Conservation (phyloP, 1,284 basidiomycete species). For the Filobasidium uniguttulatum region DNA sequence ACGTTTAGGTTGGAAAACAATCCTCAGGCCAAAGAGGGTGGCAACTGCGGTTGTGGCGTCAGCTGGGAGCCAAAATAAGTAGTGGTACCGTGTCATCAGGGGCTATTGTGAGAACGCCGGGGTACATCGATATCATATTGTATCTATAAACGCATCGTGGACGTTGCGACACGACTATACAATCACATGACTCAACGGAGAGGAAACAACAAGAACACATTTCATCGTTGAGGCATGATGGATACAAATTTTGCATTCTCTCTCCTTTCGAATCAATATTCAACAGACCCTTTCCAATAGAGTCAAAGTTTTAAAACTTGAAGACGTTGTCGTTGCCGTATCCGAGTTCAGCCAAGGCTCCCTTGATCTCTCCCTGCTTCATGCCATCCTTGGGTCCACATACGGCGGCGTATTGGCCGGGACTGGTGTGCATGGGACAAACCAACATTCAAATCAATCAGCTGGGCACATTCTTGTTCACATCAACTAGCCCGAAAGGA, state of each 20-base stretch:
- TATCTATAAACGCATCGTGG: too few species aligned
- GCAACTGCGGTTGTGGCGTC: constrained; percentile 45
- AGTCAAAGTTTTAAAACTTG: constrained; percentile 12
- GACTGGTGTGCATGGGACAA: constrained; percentile 33
- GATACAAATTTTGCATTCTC: too few species aligned
- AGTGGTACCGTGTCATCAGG: too few species aligned
- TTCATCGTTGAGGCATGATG: too few species aligned
- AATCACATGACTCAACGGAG: too few species aligned
- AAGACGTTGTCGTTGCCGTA: constrained; percentile 66
- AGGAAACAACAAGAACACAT: too few species aligned
- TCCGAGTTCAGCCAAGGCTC: constrained; percentile 72
- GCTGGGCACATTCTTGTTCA: not conserved
- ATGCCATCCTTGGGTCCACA: constrained; percentile 47
- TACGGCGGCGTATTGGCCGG: constrained; percentile 63
- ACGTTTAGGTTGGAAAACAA: constrained; percentile 43
- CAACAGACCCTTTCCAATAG: not conserved
- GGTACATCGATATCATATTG: too few species aligned
- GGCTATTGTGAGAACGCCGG: too few species aligned
- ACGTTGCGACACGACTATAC: too few species aligned
- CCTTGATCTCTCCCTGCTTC: constrained; percentile 71
- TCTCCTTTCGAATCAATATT: not conserved
- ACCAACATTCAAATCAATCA: not conserved
- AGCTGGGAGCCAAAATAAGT: constrained; percentile 35
- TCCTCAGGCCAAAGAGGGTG: constrained; percentile 44
- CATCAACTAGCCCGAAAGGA: not conserved